Percentiles rank a stretch among this genome's conserved stretches.
These are phyloP conservation scores for Cordyceps cicadae DNA, from an alignment of 2,329 filamentous ascomycete genomes.

Conservation along the genomic window DNA sequence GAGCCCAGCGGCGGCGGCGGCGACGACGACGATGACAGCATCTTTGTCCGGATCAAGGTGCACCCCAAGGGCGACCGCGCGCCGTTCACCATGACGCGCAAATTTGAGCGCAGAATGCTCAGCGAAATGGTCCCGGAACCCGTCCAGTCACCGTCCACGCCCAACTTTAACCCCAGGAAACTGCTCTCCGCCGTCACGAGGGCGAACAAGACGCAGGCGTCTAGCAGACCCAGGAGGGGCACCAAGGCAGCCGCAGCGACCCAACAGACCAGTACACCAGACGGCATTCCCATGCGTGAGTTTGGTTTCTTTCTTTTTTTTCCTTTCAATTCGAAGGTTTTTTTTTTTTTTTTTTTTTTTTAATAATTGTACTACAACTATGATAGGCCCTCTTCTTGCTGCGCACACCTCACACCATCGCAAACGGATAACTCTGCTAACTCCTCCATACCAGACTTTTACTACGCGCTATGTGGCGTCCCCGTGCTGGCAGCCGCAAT, in stretches of 20 bases:
- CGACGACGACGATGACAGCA: constrained; percentile 13
- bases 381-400: too few relatives aligned
- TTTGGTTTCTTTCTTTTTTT: too few relatives aligned
- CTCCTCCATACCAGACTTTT: constrained; percentile 18
- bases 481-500: constrained; percentile 49
- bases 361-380: too few relatives aligned
- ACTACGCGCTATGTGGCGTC: constrained; percentile 29
- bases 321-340: too few relatives aligned
- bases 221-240: neutral
- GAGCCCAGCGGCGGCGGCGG: too few relatives aligned
- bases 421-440: neutral
- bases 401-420: neutral
- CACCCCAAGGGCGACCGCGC: constrained; percentile 30
- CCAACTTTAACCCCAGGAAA: constrained; percentile 14
- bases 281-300: constrained; percentile 18
- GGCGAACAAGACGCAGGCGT: neutral
- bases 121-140: constrained; percentile 36
- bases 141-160: constrained; percentile 14
- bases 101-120: constrained; percentile 41
- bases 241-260: neutral
- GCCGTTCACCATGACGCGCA: constrained; percentile 40
- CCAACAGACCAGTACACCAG: neutral
- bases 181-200: constrained; percentile 13
- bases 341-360: too few relatives aligned
- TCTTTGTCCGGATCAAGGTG: constrained; percentile 22